Conservation (phyloP, 2,329 filamentous ascomycete species). For the Ceratocystis harringtonii region DNA sequence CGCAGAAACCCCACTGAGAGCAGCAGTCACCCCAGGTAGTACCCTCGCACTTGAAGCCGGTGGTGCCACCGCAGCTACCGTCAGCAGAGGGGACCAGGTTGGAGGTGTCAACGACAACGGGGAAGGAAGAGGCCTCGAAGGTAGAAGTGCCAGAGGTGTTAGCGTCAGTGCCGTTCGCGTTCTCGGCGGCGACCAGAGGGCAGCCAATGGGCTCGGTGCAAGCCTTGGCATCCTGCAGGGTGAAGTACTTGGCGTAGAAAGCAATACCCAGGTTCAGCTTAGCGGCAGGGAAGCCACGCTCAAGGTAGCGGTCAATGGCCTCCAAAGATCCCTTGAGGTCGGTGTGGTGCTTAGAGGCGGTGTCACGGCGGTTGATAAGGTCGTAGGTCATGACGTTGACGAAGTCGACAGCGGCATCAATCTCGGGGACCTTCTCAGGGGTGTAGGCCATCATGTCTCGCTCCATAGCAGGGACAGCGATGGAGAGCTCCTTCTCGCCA, state of each 20-base stretch:
- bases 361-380: slow-evolving; percentile 54
- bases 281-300: slow-evolving; percentile 33
- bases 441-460: slow-evolving; percentile 56
- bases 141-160: background rate
- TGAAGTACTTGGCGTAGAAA: slow-evolving; percentile 52
- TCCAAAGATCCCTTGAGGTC: slow-evolving; percentile 40
- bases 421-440: slow-evolving; percentile 38
- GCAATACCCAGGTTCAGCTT: slow-evolving; percentile 49
- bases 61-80: background rate
- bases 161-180: slow-evolving; percentile 21
- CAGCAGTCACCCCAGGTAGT: slow-evolving; percentile 41
- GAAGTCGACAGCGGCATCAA: slow-evolving; percentile 45
- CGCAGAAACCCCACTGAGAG: slow-evolving; percentile 29
- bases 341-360: slow-evolving; percentile 46
- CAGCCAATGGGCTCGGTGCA: slow-evolving; percentile 36
- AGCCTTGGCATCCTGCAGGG: slow-evolving; percentile 29
- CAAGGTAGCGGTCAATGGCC: slow-evolving; percentile 44
- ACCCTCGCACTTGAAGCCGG: slow-evolving; percentile 29
- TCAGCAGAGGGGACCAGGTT: background rate
- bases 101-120: background rate
- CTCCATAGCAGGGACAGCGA: slow-evolving; percentile 50
- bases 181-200: slow-evolving; percentile 37
- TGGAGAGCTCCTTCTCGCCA: slow-evolving; percentile 42
- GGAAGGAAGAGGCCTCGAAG: background rate
- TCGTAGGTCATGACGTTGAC: slow-evolving; percentile 58